Evolutionary conservation across 2,329 filamentous ascomycete species (phyloP).

Genomic region (Chalara sp.): DNA sequence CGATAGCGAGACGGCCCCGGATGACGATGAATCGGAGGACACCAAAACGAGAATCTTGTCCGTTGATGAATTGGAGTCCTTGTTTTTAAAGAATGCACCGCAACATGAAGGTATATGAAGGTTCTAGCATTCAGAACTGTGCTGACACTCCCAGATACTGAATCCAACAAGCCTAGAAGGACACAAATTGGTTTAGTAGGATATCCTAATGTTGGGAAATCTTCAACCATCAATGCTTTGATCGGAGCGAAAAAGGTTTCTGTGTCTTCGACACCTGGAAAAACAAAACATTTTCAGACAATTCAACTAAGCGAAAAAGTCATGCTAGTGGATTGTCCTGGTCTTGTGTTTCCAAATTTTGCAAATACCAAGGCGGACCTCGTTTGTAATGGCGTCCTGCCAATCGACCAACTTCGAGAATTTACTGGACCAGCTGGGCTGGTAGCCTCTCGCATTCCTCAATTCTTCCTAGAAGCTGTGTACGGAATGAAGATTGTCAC

Average conservation of each 20-base stretch:
- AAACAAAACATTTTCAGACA: slow-evolving; percentile 99
- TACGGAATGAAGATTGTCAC: slow-evolving; percentile 88
- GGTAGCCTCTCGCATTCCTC: slow-evolving; percentile 78
- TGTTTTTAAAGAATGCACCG: slow-evolving; percentile 74
- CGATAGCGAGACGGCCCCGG: slow-evolving; percentile 27
- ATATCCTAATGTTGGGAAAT: slow-evolving; percentile 98
- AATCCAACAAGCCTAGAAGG: slow-evolving; percentile 50
- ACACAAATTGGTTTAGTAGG: slow-evolving; percentile 90
- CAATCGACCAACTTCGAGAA: slow-evolving; percentile 93
- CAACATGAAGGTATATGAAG: slow-evolving; percentile 43
- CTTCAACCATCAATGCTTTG: slow-evolving; percentile 97
- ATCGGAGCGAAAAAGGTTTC: slow-evolving; percentile 98
- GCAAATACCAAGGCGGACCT: slow-evolving; percentile 94
- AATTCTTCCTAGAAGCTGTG: slow-evolving; percentile 81
- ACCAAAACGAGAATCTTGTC: slow-evolving; percentile 72
- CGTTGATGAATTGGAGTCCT: slow-evolving; percentile 82
- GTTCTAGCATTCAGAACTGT: neutral
- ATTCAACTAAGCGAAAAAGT: slow-evolving; percentile 88
- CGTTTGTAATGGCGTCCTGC: slow-evolving; percentile 88
- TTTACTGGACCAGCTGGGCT: slow-evolving; percentile 81
- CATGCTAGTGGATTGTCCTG: slow-evolving; percentile 93
- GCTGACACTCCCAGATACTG: slow-evolving; percentile 30
- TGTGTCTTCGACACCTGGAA: slow-evolving; percentile 92
- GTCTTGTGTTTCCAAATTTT: slow-evolving; percentile 98
- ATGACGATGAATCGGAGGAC: slow-evolving; percentile 24